These are phyloP conservation scores for Paraleonurus japonicus DNA, from an alignment of 257 asterid genomes.

Conservation along the genomic window DNA sequence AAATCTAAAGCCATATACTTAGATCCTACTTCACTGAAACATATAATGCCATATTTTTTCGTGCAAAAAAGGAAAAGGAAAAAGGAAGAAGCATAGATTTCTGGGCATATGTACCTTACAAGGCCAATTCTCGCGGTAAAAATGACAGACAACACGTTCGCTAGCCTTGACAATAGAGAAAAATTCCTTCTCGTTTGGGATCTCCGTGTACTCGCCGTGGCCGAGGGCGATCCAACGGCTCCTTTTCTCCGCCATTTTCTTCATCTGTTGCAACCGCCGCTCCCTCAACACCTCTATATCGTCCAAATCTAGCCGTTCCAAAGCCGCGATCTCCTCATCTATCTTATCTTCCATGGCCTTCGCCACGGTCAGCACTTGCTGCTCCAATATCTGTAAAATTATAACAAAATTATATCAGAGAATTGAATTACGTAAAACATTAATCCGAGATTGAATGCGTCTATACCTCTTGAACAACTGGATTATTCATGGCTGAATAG, in stretches of 20 bases:
- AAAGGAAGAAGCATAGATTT: not conserved
- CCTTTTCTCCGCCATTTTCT: slow-evolving; percentile 95
- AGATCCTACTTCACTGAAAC: not conserved
- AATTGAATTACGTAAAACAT: not conserved
- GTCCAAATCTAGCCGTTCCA: slow-evolving; percentile 80
- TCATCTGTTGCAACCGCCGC: slow-evolving; percentile 94
- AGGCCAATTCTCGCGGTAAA: slow-evolving; percentile 99
- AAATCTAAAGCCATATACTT: slow-evolving; percentile 11
- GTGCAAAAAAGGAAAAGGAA: not conserved
- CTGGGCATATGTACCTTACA: slow-evolving; percentile 66
- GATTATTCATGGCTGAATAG: slow-evolving; percentile 48
- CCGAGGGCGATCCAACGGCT: slow-evolving; percentile 90
- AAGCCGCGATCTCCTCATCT: slow-evolving; percentile 82
- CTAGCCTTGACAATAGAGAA: slow-evolving; percentile 90
- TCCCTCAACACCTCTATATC: slow-evolving; percentile 86
- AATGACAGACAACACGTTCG: slow-evolving; percentile 96
- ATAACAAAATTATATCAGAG: not conserved
- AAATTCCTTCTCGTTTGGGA: slow-evolving; percentile 85
- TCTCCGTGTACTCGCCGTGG: slow-evolving; percentile 94
- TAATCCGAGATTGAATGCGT: not conserved
- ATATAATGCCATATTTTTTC: not conserved
- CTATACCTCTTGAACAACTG: slow-evolving; percentile 59
- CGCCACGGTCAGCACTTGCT: slow-evolving; percentile 88
- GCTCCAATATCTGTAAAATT: slow-evolving; percentile 63
- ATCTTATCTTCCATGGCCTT: slow-evolving; percentile 96